These are phyloP conservation scores for Pichia kluyveri DNA, from an alignment of 805 yeast species.

Conservation along the genomic window DNA sequence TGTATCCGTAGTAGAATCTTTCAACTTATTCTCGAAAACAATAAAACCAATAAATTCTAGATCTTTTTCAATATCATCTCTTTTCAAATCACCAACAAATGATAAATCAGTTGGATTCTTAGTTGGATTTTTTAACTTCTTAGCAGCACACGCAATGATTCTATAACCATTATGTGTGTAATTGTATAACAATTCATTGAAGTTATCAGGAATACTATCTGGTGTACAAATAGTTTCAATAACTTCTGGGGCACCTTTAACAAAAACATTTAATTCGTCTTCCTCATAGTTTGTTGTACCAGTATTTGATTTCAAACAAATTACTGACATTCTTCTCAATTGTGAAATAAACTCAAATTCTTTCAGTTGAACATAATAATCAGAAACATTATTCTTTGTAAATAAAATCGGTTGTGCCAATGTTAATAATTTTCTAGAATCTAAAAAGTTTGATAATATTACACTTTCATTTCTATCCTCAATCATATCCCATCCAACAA, in stretches of 20 bases:
- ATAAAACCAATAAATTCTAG: constrained; percentile 80
- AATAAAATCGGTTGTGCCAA: constrained; percentile 38
- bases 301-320: constrained; percentile 38
- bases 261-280: constrained; percentile 37
- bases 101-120: constrained; percentile 30
- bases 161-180: constrained; percentile 93
- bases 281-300: constrained; percentile 13
- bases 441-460: constrained; percentile 13
- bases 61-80: constrained; percentile 63
- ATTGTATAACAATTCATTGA: constrained; percentile 60
- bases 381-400: constrained; percentile 21
- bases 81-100: constrained; percentile 38
- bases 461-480: constrained; percentile 49
- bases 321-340: constrained; percentile 84
- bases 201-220: constrained; percentile 64
- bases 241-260: constrained; percentile 97
- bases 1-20: constrained; percentile 55
- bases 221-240: constrained; percentile 70
- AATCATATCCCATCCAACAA: constrained; percentile 65
- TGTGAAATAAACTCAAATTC: constrained; percentile 80
- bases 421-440: constrained; percentile 30
- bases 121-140: constrained; percentile 21
- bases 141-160: constrained; percentile 86
- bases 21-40: constrained; percentile 85
- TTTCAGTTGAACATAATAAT: constrained; percentile 28